Evolutionary conservation across 495 filamentous ascomycete species (phyloP).

Genomic region (Aspergillus nanangensis): DNA sequence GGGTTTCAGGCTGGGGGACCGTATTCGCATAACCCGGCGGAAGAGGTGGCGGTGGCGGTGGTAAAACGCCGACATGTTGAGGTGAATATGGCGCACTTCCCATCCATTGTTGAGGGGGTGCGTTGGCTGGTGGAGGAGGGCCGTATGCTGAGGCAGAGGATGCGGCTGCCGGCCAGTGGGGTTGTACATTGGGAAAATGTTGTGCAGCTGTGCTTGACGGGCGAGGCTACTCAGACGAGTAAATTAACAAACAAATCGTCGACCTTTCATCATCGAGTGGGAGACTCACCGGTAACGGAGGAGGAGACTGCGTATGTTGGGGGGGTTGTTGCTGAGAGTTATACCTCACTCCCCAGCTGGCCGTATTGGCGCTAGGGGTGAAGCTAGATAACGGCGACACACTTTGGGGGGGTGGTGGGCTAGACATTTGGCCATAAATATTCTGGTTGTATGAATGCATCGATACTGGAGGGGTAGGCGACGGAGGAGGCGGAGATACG

Average conservation of each 20-base stretch:
- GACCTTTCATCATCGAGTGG: not conserved
- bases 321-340: slow-evolving; percentile 29
- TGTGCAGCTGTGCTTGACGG: slow-evolving; percentile 31
- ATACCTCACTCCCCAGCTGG: slow-evolving; percentile 42
- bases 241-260: not conserved
- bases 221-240: slow-evolving; percentile 33
- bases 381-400: slow-evolving; percentile 18
- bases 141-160: slow-evolving; percentile 9
- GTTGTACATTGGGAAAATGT: slow-evolving; percentile 16
- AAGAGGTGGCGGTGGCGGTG: slow-evolving; percentile 39
- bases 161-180: slow-evolving; percentile 10
- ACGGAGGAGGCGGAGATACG: slow-evolving; percentile 14
- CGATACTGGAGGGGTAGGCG: slow-evolving; percentile 15
- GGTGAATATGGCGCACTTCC: slow-evolving; percentile 21
- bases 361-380: slow-evolving; percentile 23
- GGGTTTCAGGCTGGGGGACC: slow-evolving; percentile 16
- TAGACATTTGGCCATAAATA: slow-evolving; percentile 35
- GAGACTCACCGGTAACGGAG: slow-evolving; percentile 44
- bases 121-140: slow-evolving; percentile 11
- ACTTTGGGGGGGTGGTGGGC: slow-evolving; percentile 12
- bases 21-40: slow-evolving; percentile 29
- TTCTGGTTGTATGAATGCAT: slow-evolving; percentile 38
- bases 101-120: slow-evolving; percentile 17
- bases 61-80: slow-evolving; percentile 28
- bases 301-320: slow-evolving; percentile 24